Base-by-base conservation (phyloP, 2,329 filamentous ascomycete genomes). In the Alternaria sp. region DNA sequence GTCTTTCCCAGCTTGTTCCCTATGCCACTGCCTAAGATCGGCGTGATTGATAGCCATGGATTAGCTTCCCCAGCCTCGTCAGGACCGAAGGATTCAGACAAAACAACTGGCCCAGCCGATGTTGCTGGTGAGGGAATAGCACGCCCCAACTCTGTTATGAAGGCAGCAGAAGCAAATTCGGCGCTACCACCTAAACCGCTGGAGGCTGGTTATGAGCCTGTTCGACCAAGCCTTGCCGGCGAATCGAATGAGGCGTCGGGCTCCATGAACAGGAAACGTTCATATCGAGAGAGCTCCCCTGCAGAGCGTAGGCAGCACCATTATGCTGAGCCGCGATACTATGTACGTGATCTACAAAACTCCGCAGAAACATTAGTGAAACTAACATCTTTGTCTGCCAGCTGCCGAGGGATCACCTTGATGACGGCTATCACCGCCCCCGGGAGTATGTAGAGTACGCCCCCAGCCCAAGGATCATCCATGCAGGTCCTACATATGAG, bases 191-290 rank as follows among this genome's bases (percentile, higher is more conserved):
- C 64, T 5, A 78, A 71, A 58, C 63, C 68, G n/a, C 76, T 71
- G 3, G 82, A 84, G 58, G 81, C 85, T 70, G 84, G 85, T 66
- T 86, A 86, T 72, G 82, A 84, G 70, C 81, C 82, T 30, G 80
- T 80, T 59, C 78, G 78, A 26, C 83, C 83, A 18, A 72, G 74
- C 6, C 67, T 75, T n/a, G 45, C 66, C 10, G 26, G 58, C 6
- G 71, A 73, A 50, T 26, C 63, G 18, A 71, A 66, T 44, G 69
- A 70, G 33, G 30, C 60, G 21, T 41, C 68, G 18, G 66, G 61
- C 28, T 47, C 68, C n/a, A 54, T 60, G 18, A 66, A 66, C 33
- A 74, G 69, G 56, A 73, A 67, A 59, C 68, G 69, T 12, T 66
- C 72, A 4, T 71, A 73, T 56, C 69, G 66, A 18, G 67, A 68